Conservation (phyloP, 2,329 filamentous ascomycete genomes). For the Anthostomella pinea region DNA sequence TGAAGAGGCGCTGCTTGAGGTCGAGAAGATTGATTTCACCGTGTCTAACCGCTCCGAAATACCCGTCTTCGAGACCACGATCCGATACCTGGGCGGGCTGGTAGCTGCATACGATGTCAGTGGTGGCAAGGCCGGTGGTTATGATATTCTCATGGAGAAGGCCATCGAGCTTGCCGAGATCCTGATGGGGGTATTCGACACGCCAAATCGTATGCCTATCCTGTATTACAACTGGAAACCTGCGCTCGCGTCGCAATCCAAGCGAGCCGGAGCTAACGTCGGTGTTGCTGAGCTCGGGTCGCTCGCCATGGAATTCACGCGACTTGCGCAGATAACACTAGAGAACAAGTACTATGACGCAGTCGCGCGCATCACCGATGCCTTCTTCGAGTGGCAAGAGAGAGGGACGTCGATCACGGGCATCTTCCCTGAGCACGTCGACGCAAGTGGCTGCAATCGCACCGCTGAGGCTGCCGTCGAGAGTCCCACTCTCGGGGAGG, state of each 20-base stretch:
- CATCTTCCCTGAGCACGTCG: slow-evolving; percentile 75
- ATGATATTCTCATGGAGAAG: slow-evolving; percentile 66
- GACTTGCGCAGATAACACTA: slow-evolving; percentile 80
- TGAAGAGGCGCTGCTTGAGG: slow-evolving; percentile 57
- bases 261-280: slow-evolving; percentile 56
- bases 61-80: slow-evolving; percentile 89
- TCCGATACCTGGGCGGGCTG: slow-evolving; percentile 85
- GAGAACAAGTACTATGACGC: slow-evolving; percentile 86
- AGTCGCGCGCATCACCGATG: slow-evolving; percentile 79
- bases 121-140: slow-evolving; percentile 51
- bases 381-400: slow-evolving; percentile 72
- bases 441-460: slow-evolving; percentile 75
- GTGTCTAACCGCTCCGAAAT: slow-evolving; percentile 65
- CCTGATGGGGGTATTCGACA: slow-evolving; percentile 73
- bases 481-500: too few species aligned
- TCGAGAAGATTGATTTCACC: slow-evolving; percentile 74
- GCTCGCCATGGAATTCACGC: slow-evolving; percentile 83
- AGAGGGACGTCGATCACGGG: slow-evolving; percentile 67
- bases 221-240: slow-evolving; percentile 78
- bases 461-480: slow-evolving; percentile 43
- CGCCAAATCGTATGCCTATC: slow-evolving; percentile 88
- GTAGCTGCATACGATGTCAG: slow-evolving; percentile 85
- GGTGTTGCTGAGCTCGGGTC: slow-evolving; percentile 72
- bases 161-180: slow-evolving; percentile 71
- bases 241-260: slow-evolving; percentile 58